These are phyloP conservation scores for Cutaneotrichosporon sp. DNA, from an alignment of 1,284 basidiomycete genomes.

Conservation along the genomic window DNA sequence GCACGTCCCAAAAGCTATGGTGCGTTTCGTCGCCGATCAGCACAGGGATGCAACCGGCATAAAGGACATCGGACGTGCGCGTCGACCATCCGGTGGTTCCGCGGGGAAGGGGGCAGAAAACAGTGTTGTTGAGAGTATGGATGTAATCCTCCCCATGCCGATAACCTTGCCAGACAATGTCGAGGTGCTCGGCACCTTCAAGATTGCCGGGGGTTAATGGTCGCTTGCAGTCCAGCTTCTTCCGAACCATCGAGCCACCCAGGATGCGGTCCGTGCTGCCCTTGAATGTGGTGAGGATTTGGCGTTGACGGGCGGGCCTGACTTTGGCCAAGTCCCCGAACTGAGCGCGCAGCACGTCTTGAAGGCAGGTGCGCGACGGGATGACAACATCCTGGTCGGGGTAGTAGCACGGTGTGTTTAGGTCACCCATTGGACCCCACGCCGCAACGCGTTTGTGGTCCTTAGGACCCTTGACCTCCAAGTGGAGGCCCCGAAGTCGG, in stretches of 20 bases:
- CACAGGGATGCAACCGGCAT: constrained; percentile 52
- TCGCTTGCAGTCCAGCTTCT: constrained; percentile 40
- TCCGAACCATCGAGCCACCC: constrained; percentile 42
- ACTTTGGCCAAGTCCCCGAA: constrained; percentile 34
- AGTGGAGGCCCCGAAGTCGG: no score
- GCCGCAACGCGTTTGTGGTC: no score
- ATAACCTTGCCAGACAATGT: no score
- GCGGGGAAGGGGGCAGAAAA: constrained; percentile 51
- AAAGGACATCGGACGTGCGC: constrained; percentile 51
- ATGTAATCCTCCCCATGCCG: constrained; percentile 46
- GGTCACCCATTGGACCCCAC: constrained; percentile 50
- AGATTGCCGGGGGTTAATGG: constrained; percentile 40
- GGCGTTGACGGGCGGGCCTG: constrained; percentile 36
- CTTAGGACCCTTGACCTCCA: no score
- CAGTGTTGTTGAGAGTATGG: constrained; percentile 43
- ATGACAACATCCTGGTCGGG: constrained; percentile 48
- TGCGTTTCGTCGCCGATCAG: constrained; percentile 49
- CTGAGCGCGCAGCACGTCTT: constrained; percentile 27
- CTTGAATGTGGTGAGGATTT: constrained; percentile 37
- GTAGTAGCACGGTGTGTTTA: constrained; percentile 44
- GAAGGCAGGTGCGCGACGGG: constrained; percentile 43
- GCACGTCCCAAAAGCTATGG: constrained; percentile 49
- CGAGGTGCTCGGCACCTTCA: no score
- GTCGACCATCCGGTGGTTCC: constrained; percentile 49
- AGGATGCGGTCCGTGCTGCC: constrained; percentile 48